These are phyloP conservation scores for Lasiosphaeris hirsuta DNA, from an alignment of 495 filamentous ascomycete species.

Conservation along the genomic window DNA sequence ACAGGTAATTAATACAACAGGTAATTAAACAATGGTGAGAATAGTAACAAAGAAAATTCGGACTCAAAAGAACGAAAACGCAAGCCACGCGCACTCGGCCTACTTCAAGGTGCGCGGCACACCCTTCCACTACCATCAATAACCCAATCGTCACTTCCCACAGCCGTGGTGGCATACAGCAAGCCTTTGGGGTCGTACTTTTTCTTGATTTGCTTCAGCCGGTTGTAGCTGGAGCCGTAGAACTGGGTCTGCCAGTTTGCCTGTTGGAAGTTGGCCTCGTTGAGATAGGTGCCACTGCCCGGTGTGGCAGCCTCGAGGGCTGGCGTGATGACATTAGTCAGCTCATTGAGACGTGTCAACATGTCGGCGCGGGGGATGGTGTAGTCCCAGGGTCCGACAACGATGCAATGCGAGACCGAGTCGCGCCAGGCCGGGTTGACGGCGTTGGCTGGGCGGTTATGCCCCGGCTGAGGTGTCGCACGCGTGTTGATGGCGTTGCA, in stretches of 20 bases:
- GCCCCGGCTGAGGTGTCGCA: conserved; percentile 19
- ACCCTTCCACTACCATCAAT: background rate
- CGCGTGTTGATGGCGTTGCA: conserved; percentile 23
- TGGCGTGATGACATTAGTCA: conserved; percentile 3
- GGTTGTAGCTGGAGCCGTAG: conserved; percentile 52
- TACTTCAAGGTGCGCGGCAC: background rate
- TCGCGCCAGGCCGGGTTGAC: conserved; percentile 61
- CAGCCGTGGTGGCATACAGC: conserved; percentile 51
- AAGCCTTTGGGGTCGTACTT: conserved; percentile 48
- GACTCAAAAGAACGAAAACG: no score
- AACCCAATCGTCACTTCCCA: conserved; percentile 51
- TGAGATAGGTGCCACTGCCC: conserved; percentile 43
- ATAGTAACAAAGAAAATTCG: no score
- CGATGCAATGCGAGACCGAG: conserved; percentile 20
- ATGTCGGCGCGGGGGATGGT: conserved; percentile 19
- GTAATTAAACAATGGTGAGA: no score
- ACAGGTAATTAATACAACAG: no score
- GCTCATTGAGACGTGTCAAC: background rate
- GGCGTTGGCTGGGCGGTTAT: conserved; percentile 37
- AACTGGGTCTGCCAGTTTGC: conserved; percentile 57
- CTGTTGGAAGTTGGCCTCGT: conserved; percentile 50
- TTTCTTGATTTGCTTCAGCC: conserved; percentile 46
- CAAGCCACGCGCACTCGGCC: background rate
- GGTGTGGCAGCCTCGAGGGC: conserved; percentile 22
- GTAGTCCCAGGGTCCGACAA: conserved; percentile 39